Base-by-base conservation (phyloP, 2,329 filamentous ascomycete genomes). In the Epichloe uncinata region DNA sequence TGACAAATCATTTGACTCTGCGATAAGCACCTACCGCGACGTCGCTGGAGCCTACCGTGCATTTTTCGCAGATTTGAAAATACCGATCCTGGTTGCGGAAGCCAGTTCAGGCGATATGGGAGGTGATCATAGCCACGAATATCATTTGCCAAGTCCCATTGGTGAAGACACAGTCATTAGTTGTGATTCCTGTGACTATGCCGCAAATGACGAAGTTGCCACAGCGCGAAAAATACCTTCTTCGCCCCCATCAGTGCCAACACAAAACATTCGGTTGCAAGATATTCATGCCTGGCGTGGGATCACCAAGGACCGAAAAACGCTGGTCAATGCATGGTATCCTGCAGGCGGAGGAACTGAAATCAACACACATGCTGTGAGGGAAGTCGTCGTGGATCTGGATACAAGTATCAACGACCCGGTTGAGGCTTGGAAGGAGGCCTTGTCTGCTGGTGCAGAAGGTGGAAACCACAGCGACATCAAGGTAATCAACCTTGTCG, bases 51-150 rank as follows among this genome's bases (percentile, higher is more conserved):
- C 85, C 2, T 98, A 98, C 63, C 73, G 72, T 12, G 74, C 74
- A 16, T 77, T 98, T 47, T 94, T 98, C 59, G 70, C 85, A 42
- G 87, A 94, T 52, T 72, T 98, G 35, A 88, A 84, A 56, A 65
- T 98, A 13, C 88, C 88, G 0, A 87, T 93, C 56, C 66, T 95
- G 0, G 82, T 94, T 18, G 91, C 91, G 1, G 81, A 87, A 57
- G 93, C 93, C 6, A 90, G 90, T 63, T 96, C 91, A 1, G 93
- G 93, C n/a, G 87, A 88, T 56, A 98, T 98, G 79, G 93, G 93
- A 34, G 93, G 93, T 12, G 84, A 83, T 56, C 69, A 95, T 37
- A 97, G 90, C 64, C 93, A 98, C 63, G 93, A 98, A 61, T 98
- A 94, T 62, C 93, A 96, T 62, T 83, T 95, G 47, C 77, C 84